Conservation (phyloP, 2,329 filamentous ascomycete species). For the Uncinocarpus reesii region DNA sequence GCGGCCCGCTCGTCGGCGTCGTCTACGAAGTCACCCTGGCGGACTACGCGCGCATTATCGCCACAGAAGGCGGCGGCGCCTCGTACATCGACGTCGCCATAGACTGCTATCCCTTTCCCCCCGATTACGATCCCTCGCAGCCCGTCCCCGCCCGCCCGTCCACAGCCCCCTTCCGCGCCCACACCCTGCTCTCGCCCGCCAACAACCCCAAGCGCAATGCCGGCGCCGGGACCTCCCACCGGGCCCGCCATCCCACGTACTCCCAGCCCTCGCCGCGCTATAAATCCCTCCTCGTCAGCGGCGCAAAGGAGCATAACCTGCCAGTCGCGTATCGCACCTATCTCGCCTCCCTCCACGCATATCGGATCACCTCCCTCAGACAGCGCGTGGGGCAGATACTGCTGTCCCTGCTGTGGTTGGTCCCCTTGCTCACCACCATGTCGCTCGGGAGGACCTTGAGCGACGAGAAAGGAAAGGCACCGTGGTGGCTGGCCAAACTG, state of each 20-base stretch:
- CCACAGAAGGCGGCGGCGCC: slow-evolving; percentile 77
- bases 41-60: slow-evolving; percentile 79
- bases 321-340: slow-evolving; percentile 69
- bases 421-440: slow-evolving; percentile 47
- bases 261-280: slow-evolving; percentile 79
- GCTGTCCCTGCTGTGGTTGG: slow-evolving; percentile 51
- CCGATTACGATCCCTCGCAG: slow-evolving; percentile 38
- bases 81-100: slow-evolving; percentile 78
- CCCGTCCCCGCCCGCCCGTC: slow-evolving; percentile 55
- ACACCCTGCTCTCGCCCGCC: slow-evolving; percentile 67
- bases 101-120: slow-evolving; percentile 60
- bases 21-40: slow-evolving; percentile 83
- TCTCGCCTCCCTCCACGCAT: slow-evolving; percentile 58
- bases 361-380: slow-evolving; percentile 54
- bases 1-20: slow-evolving; percentile 76
- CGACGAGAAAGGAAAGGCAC: slow-evolving; percentile 57
- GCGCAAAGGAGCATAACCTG: slow-evolving; percentile 68
- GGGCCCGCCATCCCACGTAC: slow-evolving; percentile 20
- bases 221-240: slow-evolving; percentile 6
- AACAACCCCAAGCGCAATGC: slow-evolving; percentile 1
- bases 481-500: slow-evolving; percentile 53
- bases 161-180: slow-evolving; percentile 62
- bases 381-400: slow-evolving; percentile 58
- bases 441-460: slow-evolving; percentile 40
- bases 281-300: slow-evolving; percentile 65